phyloP scores from a whole-genome alignment of 768 basidiomycete genomes.

The Mycena capillaripes region DNA sequence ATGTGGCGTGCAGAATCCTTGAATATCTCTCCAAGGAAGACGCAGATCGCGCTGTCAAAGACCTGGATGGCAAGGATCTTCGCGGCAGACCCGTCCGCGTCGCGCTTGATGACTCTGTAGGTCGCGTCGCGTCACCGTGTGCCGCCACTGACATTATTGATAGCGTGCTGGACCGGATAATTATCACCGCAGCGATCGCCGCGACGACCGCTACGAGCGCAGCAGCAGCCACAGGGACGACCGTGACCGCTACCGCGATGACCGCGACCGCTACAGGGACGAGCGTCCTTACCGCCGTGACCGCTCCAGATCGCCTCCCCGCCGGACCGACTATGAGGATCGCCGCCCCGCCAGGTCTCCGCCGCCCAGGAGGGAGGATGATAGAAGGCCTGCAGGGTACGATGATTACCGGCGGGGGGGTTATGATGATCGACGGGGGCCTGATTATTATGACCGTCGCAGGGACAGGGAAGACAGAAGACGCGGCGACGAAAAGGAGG shows the following conservation, averaged over 20 bases:
- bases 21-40: conserved; percentile 93
- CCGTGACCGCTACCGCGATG: conserved; percentile 58
- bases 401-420: conserved; percentile 90
- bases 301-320: conserved; percentile 86
- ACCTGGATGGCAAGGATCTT: conserved; percentile 88
- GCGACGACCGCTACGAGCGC: conserved; percentile 72
- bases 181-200: conserved; percentile 82
- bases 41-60: conserved; percentile 93
- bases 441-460: conserved; percentile 92
- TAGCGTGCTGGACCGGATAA: conserved; percentile 80
- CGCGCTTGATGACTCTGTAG: conserved; percentile 71
- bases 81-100: conserved; percentile 88
- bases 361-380: conserved; percentile 81
- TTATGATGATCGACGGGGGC: conserved; percentile 86
- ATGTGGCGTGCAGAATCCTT: conserved; percentile 77
- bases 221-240: conserved; percentile 72
- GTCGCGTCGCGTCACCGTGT: conserved; percentile 39
- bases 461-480: conserved; percentile 87
- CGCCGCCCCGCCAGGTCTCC: conserved; percentile 37
- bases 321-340: conserved; percentile 73
- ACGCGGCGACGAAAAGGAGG: conserved; percentile 89
- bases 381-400: conserved; percentile 93
- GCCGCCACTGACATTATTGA: conserved; percentile 23
- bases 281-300: conserved; percentile 76
- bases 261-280: conserved; percentile 54